phyloP scores from a whole-genome alignment of 163 green algal genomes.

The Volvox carteri region DNA sequence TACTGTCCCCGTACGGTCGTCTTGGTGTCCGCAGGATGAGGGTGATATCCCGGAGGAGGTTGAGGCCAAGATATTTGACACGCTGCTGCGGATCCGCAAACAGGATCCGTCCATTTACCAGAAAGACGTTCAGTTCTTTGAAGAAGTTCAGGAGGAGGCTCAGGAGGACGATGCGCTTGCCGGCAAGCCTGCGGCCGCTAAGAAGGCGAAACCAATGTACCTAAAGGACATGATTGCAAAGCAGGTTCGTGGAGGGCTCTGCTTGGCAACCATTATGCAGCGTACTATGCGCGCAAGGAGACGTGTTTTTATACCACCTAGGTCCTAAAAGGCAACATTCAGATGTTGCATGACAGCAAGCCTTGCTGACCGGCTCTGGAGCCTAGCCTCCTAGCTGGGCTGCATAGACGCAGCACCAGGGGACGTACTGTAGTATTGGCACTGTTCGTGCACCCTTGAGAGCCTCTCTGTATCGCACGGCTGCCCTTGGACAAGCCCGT shows the following conservation, averaged over 20 bases:
- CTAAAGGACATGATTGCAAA: slow-evolving; percentile 86
- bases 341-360: too few species aligned
- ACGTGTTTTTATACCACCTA: too few species aligned
- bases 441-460: too few species aligned
- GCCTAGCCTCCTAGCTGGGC: too few species aligned
- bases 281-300: too few species aligned
- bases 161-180: slow-evolving; percentile 59
- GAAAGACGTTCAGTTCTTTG: slow-evolving; percentile 75
- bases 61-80: slow-evolving; percentile 62
- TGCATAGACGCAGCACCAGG: too few species aligned
- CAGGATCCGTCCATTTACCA: slow-evolving; percentile 82
- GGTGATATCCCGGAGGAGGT: slow-evolving; percentile 61
- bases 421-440: too few species aligned
- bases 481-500: too few species aligned
- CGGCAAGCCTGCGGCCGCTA: slow-evolving; percentile 42
- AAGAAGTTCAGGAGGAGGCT: slow-evolving; percentile 31
- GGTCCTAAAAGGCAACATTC: too few species aligned
- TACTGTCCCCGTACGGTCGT: background rate
- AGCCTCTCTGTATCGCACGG: too few species aligned
- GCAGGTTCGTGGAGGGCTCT: slow-evolving; percentile 76
- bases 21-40: slow-evolving; percentile 55
- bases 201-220: slow-evolving; percentile 74
- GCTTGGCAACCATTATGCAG: too few species aligned
- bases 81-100: slow-evolving; percentile 51
- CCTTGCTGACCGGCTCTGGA: too few species aligned